Conservation (phyloP, 2,329 filamentous ascomycete genomes). For the Penicillium sp. region DNA sequence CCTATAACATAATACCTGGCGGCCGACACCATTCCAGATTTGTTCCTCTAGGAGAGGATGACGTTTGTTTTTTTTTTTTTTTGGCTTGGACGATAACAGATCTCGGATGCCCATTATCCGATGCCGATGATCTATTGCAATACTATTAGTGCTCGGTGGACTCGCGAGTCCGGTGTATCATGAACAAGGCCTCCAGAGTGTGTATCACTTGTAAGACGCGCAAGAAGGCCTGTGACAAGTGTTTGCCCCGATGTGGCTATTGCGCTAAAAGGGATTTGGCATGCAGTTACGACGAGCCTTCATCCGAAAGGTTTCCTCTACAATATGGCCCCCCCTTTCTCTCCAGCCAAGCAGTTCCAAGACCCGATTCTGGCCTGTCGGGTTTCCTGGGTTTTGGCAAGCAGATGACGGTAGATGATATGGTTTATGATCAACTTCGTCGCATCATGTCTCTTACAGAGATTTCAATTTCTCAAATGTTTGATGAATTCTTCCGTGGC, state of each 20-base stretch:
- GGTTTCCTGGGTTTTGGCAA: not conserved
- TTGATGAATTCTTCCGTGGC: not conserved
- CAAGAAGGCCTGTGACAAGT: constrained; percentile 7
- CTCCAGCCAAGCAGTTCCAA: not conserved
- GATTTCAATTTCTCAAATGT: not conserved
- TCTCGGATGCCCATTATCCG: not conserved
- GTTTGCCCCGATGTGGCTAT: constrained; percentile 1
- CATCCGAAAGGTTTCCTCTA: not conserved
- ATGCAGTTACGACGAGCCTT: not conserved
- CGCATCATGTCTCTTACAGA: not conserved
- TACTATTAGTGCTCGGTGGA: not conserved
- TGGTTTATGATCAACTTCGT: not conserved
- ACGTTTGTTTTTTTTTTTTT: not conserved
- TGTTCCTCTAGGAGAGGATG: not conserved
- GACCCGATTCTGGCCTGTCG: not conserved
- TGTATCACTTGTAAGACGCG: constrained; percentile 1
- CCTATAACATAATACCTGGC: not conserved
- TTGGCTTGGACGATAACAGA: not conserved
- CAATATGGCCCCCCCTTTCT: not conserved
- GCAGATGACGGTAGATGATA: not conserved
- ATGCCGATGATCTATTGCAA: not conserved
- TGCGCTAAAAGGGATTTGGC: not conserved
- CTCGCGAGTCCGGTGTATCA: not conserved
- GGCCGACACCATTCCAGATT: not conserved
- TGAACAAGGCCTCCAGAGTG: not conserved